phyloP scores from a whole-genome alignment of 768 basidiomycete species.

The Russula vinacea region DNA sequence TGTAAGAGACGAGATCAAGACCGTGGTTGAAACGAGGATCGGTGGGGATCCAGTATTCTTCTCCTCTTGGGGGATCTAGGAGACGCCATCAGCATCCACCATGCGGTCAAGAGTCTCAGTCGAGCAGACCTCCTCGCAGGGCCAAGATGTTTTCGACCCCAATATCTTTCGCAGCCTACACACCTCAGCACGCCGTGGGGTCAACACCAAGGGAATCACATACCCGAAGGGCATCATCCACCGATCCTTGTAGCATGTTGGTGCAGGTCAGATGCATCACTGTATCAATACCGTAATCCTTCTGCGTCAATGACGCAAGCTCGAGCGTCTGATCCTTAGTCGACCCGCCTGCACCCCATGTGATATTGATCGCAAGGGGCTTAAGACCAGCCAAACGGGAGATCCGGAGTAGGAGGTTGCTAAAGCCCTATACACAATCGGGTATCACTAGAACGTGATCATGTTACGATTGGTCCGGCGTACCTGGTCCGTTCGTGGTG shows the following conservation, averaged over 20 bases:
- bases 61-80: constrained; percentile 86
- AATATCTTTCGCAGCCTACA: constrained; percentile 68
- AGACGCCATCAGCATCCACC: neutral
- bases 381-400: constrained; percentile 70
- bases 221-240: constrained; percentile 84
- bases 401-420: constrained; percentile 87
- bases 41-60: constrained; percentile 88
- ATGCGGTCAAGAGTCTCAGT: neutral
- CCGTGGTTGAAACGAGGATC: constrained; percentile 83
- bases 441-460: constrained; percentile 15
- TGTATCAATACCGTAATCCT: constrained; percentile 74
- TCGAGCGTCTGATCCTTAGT: constrained; percentile 87
- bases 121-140: constrained; percentile 73
- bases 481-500: constrained; percentile 89
- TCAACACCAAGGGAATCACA: constrained; percentile 31
- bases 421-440: constrained; percentile 63
- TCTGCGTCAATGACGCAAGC: constrained; percentile 74
- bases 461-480: constrained; percentile 20
- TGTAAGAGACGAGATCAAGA: constrained; percentile 87
- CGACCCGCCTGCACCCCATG: constrained; percentile 96
- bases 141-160: constrained; percentile 91
- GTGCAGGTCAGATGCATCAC: constrained; percentile 96
- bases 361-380: constrained; percentile 85
- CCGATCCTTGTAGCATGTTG: constrained; percentile 86
- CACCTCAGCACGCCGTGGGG: neutral